Base-by-base conservation (phyloP, 1,284 basidiomycete species). In the Tilletiopsis washingtonensis region DNA sequence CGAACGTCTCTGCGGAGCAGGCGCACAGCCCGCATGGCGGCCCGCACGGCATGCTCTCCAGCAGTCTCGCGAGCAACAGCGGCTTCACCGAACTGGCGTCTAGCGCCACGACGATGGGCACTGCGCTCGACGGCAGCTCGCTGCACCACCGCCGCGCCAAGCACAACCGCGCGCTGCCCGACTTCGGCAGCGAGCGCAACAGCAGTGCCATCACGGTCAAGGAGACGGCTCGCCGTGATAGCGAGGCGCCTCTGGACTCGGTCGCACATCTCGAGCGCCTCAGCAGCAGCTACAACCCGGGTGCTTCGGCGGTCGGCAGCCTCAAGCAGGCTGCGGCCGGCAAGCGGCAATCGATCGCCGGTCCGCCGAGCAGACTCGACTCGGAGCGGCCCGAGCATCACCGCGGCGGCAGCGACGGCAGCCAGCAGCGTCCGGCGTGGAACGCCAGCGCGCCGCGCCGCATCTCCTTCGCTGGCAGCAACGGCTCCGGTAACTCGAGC, bases 1-100 rank as follows among this genome's bases (percentile, higher is more conserved):
- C 64, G 45, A 58, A 64, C 24, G 48, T 60, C 9, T 59, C 59
- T 36, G 48, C 39, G 41, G 61, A 65, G 15, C 48, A 56, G 20
- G 53, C 59, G 20, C 53, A 53, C 47, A 66, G 62, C 40, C 59
- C 60, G 6, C 29, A 38, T 24, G 19, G 50, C n/a, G 17, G 47
- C 37, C 54, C 53, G 20, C 53, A 53, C 40, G 45, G 23, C 25
- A 37, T 57, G 21, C 54, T 60, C 2, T 56, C 57, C 9, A 53
- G 56, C 29, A 64, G 62, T 29, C 44, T 61, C 2, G 57, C 61
- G 3, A 34, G 29, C 29, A 34, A 34, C 29, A 64, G 60, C 51
- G 64, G 62, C 40, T 49, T 56, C 43, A 64, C 64, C 4, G 51
- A 62, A 17, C 54, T 56, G 41, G 64, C 57, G 14, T 54, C 57